phyloP scores from a whole-genome alignment of 148 eudicot species.

The Arbutus unedo region DNA sequence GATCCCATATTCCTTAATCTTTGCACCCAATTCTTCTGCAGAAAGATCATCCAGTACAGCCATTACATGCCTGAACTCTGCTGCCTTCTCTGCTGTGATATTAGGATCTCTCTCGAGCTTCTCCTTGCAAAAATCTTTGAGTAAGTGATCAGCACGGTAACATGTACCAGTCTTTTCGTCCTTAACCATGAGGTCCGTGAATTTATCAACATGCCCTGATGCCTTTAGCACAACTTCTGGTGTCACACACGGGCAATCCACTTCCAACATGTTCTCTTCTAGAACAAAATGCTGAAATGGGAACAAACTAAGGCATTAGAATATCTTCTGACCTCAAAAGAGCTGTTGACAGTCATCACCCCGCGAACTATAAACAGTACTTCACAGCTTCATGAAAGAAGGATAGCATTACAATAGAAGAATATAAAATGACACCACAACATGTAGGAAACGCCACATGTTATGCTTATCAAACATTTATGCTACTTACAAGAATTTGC shows the following conservation, averaged over 20 bases:
- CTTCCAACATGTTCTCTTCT: constrained; percentile 92
- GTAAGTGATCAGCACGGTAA: constrained; percentile 84
- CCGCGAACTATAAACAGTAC: not conserved
- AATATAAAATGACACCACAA: not conserved
- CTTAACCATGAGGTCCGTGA: constrained; percentile 96
- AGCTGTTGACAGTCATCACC: not conserved
- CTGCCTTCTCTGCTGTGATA: constrained; percentile 57
- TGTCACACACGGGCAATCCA: constrained; percentile 92
- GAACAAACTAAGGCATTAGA: not conserved
- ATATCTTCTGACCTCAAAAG: not conserved
- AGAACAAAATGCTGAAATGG: constrained; percentile 69
- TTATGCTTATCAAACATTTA: not conserved
- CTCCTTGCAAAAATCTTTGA: constrained; percentile 86
- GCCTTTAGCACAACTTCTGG: constrained; percentile 90
- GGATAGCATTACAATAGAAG: not conserved
- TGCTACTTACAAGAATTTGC: not conserved
- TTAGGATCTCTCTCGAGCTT: constrained; percentile 77
- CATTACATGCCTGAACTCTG: constrained; percentile 68
- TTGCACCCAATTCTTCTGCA: constrained; percentile 81
- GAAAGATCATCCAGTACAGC: constrained; percentile 81
- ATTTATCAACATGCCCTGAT: constrained; percentile 92
- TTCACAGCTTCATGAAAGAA: not conserved
- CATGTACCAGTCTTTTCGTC: constrained; percentile 83
- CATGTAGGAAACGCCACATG: not conserved
- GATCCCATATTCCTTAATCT: constrained; percentile 81